Evolutionary conservation across 495 filamentous ascomycete species (phyloP), one percentile per base, ranked within the genome.

Genomic region (Trichoderma reesei): DNA sequence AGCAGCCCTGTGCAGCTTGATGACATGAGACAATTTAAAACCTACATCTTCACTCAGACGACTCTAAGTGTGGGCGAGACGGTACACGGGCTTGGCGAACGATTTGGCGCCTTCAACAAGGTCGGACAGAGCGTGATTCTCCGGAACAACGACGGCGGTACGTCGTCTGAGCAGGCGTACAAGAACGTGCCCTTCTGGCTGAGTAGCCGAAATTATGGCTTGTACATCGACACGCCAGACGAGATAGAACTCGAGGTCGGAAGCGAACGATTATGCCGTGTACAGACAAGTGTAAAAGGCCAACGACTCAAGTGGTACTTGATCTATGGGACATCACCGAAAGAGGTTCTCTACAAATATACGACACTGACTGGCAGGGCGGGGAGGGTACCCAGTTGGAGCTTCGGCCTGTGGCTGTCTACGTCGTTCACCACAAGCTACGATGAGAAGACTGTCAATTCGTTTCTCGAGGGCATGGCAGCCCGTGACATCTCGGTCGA

Each of bases 141-240:
- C 20, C 89, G 86, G 85, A 89, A 90, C 64, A 83, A 84, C 39
- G 87, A 91, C 67, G 87, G 88, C 3, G 87, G 87, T 9, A 90
- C 88, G 18, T 86, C 82, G 0, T 85, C 80, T 18, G 87, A 90
- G 61, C 80, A 88, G 65, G 86, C 86, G 0, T 91, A 91, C 70
- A 90, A 90, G 74, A 90, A 90, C 68, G 78, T 90, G 7, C 82
- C 85, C 2, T 90, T 90, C 72, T 89, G 86, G 71, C 73, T 90
- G 41, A 87, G 83, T 64, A 87, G 83, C 0, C 75, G 78, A 14
- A 86, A 86, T 1, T 91, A 90, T 70, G 87, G 87, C 33, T 78
- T 90, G n/a, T 89, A 89, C 71, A 81, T 90, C 34, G 84, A 86
- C 67, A 78, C 82, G 14, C 74, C 83, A 0, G 83, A 83, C 11